Evolutionary conservation across 768 basidiomycete species (phyloP).

Genomic region (Lactarius sanguifluus): DNA sequence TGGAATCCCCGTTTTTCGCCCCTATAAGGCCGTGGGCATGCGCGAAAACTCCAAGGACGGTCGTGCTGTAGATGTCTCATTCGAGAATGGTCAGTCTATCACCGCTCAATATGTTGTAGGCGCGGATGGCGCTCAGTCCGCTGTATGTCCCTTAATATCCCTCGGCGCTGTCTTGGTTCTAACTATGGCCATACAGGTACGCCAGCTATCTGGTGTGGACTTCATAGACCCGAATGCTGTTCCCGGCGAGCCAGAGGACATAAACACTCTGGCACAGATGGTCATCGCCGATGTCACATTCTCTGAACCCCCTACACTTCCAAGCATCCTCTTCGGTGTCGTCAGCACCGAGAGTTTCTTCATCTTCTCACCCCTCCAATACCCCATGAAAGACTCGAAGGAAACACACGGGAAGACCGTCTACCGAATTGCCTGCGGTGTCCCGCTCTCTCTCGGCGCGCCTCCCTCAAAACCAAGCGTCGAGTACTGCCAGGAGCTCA

Average conservation of each 20-base stretch:
- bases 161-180: conserved; percentile 3
- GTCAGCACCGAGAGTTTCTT: conserved; percentile 38
- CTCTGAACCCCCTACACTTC: conserved; percentile 32
- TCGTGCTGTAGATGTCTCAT: conserved; percentile 41
- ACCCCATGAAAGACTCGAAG: conserved; percentile 31
- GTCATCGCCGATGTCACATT: conserved; percentile 50
- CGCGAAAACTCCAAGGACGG: conserved; percentile 34
- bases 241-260: conserved; percentile 27
- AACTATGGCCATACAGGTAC: conserved; percentile 39
- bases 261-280: conserved; percentile 41
- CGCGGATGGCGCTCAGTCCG: conserved; percentile 51
- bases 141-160: conserved; percentile 35
- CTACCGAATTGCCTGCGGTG: conserved; percentile 44
- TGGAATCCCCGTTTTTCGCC: conserved; percentile 40
- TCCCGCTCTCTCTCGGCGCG: conserved; percentile 38
- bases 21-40: conserved; percentile 44
- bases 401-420: conserved; percentile 29
- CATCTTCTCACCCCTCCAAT: conserved; percentile 41
- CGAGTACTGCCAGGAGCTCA: conserved; percentile 46
- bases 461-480: conserved; percentile 41
- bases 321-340: conserved; percentile 33
- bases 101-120: conserved; percentile 49
- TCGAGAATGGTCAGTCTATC: conserved; percentile 48
- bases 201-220: conserved; percentile 41
- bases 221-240: conserved; percentile 46